Percentiles rank a stretch among this genome's conserved stretches.
These are phyloP conservation scores for Huntiella savannae DNA, from an alignment of 2,329 filamentous ascomycete genomes.

Conservation along the genomic window DNA sequence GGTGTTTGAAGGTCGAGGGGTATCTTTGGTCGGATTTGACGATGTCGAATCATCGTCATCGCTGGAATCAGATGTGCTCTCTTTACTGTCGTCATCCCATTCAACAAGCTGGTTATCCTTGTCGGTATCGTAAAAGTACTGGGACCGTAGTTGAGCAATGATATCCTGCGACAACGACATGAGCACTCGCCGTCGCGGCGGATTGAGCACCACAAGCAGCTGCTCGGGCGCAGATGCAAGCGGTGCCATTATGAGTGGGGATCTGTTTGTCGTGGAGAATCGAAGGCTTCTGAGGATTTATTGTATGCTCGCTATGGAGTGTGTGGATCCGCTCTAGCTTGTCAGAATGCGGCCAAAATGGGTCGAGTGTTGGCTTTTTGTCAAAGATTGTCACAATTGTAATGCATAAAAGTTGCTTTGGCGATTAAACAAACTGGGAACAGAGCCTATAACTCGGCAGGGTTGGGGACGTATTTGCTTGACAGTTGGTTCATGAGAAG, in stretches of 20 bases:
- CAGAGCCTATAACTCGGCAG: no score
- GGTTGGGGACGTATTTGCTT: no score
- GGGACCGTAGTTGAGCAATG: constrained; percentile 32
- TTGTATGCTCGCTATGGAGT: no score
- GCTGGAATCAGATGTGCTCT: neutral
- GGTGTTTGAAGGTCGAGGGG: neutral
- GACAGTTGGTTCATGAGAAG: no score
- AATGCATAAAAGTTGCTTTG: no score
- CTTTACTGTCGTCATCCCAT: constrained; percentile 7
- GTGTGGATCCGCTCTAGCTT: no score
- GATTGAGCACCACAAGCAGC: constrained; percentile 34
- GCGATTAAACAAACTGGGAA: no score
- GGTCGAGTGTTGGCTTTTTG: no score
- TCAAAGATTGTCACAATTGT: no score
- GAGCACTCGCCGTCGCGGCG: constrained; percentile 30
- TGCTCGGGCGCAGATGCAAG: constrained; percentile 35
- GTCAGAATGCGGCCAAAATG: no score
- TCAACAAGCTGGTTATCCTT: constrained; percentile 13
- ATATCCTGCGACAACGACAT: constrained; percentile 32
- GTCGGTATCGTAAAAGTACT: constrained; percentile 24
- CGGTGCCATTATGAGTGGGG: constrained; percentile 27
- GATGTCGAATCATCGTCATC: constrained; percentile 5
- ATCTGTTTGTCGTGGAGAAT: no score
- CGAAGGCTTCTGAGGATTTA: no score
- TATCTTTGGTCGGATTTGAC: constrained; percentile 3